Evolutionary conservation across 2,329 filamentous ascomycete genomes (phyloP), one percentile per base, ranked within the genome.

Genomic region (Pseudogymnoascus sp.): DNA sequence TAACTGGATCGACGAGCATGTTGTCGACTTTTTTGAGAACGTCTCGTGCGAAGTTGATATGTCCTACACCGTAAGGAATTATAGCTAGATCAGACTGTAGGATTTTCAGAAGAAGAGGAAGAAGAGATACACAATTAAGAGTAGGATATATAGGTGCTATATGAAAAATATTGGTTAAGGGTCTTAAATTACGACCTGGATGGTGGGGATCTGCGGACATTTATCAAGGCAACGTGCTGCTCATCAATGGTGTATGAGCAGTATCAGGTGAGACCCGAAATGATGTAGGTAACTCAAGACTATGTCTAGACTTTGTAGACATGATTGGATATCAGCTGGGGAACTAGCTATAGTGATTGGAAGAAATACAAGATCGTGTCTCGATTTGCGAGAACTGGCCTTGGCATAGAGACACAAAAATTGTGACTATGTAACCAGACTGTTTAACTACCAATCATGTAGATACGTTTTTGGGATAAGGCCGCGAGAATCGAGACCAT

Each of bases 1-100:
- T 57, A 57, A 59, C 62, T 15, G 68, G 67, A 57, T 69, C 62
- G 21, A 60, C 57, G 59, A 70, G 64, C 67, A 70, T 70, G 23
- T 57, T 67, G 59, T 33, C 59, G 57, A 38, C 56, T 26, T 26
- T 26, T 26, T 52, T 52, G 45, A 52, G 45, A 19, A 30, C 26
- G 26, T n/a, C 12, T 60, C 9, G 55, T n/a, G 26, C 15, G 28
- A 19, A 28, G 35, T 59, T 26, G 13, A 55, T 57, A 48, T 26
- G 39, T 21, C 35, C 13, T 13, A 18, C 19, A 39, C 35, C 23
- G 30, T 38, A 26, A 35, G 55, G 23, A 15, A 33, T 28, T 23
- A 35, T 23, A 35, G 55, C 23, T 57, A n/a, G 12, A 15, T 39
- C 15, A 35, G 23, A 19, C 13, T n/a, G 1, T 38, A 19, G 7